Evolutionary conservation across 1,284 basidiomycete genomes (phyloP).

Genomic region (Trametes versicolor): DNA sequence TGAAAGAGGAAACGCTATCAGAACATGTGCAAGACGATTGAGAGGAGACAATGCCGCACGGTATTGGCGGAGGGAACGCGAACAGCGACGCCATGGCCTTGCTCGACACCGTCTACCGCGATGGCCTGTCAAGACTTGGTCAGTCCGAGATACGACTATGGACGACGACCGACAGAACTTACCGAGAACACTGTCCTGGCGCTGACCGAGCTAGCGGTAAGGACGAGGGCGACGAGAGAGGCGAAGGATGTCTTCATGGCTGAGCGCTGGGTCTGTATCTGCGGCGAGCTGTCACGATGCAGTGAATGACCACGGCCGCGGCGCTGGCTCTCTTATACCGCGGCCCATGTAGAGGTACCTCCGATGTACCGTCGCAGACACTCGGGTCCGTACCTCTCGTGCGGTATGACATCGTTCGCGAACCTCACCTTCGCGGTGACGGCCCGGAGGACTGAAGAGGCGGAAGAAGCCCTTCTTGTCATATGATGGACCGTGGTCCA

Average conservation of each 20-base stretch:
- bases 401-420: not conserved
- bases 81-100: constrained; percentile 50
- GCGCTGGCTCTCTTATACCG: constrained; percentile 16
- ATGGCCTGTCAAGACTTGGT: constrained; percentile 38
- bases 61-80: constrained; percentile 50
- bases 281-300: not conserved
- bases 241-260: constrained; percentile 35
- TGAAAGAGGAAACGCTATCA: not conserved
- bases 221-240: constrained; percentile 40
- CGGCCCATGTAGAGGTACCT: not conserved
- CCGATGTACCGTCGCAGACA: not conserved
- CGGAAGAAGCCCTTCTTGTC: constrained; percentile 10
- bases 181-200: constrained; percentile 53
- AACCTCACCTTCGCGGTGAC: not conserved
- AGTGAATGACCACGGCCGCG: constrained; percentile 17
- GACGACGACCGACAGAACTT: not conserved
- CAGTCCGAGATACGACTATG: not conserved
- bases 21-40: not conserved
- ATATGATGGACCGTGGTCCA: constrained; percentile 28
- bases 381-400: not conserved
- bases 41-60: constrained; percentile 34
- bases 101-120: constrained; percentile 49
- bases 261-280: constrained; percentile 10
- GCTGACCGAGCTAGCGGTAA: constrained; percentile 42
- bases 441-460: constrained; percentile 5